These are phyloP conservation scores for Datura wrightii DNA, from an alignment of 257 asterid genomes.

Conservation along the genomic window DNA sequence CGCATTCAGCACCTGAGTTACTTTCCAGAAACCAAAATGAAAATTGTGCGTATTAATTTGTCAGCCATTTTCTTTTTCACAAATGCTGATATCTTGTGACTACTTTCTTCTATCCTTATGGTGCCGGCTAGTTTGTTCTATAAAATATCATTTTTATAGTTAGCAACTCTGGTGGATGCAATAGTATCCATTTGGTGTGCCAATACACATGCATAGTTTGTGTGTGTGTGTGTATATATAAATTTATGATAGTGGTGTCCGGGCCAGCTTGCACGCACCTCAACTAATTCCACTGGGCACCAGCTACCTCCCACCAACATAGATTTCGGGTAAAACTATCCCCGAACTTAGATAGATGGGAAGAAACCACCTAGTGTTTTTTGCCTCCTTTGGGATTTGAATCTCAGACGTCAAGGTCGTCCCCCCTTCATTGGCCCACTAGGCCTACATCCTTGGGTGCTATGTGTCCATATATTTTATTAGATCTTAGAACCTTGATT, in stretches of 20 bases:
- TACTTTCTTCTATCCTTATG: slow-evolving; percentile 6
- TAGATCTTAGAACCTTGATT: slow-evolving; percentile 1
- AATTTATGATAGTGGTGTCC: background rate
- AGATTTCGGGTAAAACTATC: background rate
- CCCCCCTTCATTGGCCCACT: background rate
- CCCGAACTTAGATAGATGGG: background rate
- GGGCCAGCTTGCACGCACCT: background rate
- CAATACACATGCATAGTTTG: too few species aligned
- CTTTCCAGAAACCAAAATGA: slow-evolving; percentile 57
- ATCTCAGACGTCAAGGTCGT: background rate
- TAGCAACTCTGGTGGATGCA: background rate
- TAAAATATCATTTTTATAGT: background rate
- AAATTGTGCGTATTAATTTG: slow-evolving; percentile 56
- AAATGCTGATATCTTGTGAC: slow-evolving; percentile 15
- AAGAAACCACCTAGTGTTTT: background rate
- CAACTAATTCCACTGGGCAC: background rate
- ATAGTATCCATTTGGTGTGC: background rate
- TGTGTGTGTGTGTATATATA: background rate
- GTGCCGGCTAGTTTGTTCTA: background rate
- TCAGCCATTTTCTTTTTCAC: slow-evolving; percentile 31
- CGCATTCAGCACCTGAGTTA: slow-evolving; percentile 46
- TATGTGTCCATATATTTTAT: background rate
- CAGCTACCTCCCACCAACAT: background rate
- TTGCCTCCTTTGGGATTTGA: background rate
- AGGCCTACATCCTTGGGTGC: background rate